Conservation (phyloP, 1,284 basidiomycete genomes). For the Inonotus hispidus region DNA sequence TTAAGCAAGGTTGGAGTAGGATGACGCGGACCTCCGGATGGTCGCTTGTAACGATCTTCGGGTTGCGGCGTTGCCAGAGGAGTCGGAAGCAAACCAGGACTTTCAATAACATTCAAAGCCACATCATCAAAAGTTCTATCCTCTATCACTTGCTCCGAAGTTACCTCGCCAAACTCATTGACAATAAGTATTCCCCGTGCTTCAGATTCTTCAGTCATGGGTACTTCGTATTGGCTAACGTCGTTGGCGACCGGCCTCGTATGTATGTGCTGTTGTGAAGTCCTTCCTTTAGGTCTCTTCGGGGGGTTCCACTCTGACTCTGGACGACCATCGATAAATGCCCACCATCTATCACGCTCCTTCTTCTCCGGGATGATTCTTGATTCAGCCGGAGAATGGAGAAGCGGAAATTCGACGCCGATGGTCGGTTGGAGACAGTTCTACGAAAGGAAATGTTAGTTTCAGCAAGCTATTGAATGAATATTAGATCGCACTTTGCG, state of each 20-base stretch:
- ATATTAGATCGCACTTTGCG: constrained; percentile 43
- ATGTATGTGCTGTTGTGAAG: constrained; percentile 26
- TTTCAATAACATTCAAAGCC: constrained; percentile 23
- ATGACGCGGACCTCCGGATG: constrained; percentile 34
- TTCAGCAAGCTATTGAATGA: background rate
- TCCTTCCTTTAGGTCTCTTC: constrained; percentile 27
- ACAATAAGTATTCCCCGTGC: constrained; percentile 3
- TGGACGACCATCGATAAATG: constrained; percentile 64
- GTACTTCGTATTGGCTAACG: constrained; percentile 25
- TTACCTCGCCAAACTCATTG: constrained; percentile 16
- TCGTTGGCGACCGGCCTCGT: constrained; percentile 26
- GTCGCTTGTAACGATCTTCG: constrained; percentile 13
- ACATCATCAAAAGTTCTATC: constrained; percentile 39
- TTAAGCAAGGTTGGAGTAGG: constrained; percentile 52
- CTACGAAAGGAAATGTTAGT: constrained; percentile 31
- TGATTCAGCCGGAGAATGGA: constrained; percentile 22
- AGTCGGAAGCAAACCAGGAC: constrained; percentile 36
- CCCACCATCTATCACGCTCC: constrained; percentile 72
- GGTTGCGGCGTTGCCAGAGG: constrained; percentile 36
- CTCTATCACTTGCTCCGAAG: constrained; percentile 28
- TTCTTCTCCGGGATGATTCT: constrained; percentile 59
- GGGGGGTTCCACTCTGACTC: constrained; percentile 59
- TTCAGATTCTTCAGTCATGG: constrained; percentile 19
- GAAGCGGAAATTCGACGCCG: constrained; percentile 32
- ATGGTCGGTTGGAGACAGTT: constrained; percentile 61